These are phyloP conservation scores for Neurospora sp. DNA, from an alignment of 495 filamentous ascomycete species.

Conservation along the genomic window DNA sequence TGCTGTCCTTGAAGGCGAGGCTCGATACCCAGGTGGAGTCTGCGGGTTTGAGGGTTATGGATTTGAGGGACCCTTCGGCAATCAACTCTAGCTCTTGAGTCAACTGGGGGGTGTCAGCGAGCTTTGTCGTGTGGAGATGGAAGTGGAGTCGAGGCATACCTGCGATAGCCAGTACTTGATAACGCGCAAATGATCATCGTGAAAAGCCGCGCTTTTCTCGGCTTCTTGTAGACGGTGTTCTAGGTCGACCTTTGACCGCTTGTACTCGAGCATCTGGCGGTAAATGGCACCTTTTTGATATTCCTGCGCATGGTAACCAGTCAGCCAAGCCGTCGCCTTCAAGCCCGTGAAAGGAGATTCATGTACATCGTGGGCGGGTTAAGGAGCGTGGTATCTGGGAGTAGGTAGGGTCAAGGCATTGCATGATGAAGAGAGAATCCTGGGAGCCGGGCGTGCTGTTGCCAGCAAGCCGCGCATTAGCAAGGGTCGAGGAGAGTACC, in stretches of 20 bases:
- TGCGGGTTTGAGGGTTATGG: conserved; percentile 28
- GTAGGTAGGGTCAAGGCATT: conserved; percentile 11
- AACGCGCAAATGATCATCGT: conserved; percentile 84
- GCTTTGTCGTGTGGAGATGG: conserved; percentile 13
- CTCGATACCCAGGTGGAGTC: conserved; percentile 46
- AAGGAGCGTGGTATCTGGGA: conserved; percentile 11
- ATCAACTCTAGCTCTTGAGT: conserved; percentile 77
- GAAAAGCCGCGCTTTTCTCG: conserved; percentile 61
- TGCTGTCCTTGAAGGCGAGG: conserved; percentile 52
- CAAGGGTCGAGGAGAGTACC: conserved; percentile 29
- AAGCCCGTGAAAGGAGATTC: conserved; percentile 11
- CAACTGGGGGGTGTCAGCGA: conserved; percentile 46
- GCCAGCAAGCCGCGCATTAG: conserved; percentile 41
- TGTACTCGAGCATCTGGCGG: conserved; percentile 95
- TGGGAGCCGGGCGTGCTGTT: conserved; percentile 28
- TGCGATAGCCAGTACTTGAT: conserved; percentile 89
- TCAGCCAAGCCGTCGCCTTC: conserved; percentile 24
- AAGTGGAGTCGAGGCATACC: conserved; percentile 41
- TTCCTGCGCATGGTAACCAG: conserved; percentile 43
- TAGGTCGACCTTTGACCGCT: conserved; percentile 70
- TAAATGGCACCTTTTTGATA: conserved; percentile 97
- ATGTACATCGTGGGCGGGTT: conserved; percentile 20
- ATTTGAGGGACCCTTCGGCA: conserved; percentile 40
- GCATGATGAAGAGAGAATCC: conserved; percentile 15
- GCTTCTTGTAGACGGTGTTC: conserved; percentile 68